Evolutionary conservation across 1,139 yeast genomes (phyloP).

Genomic region (Suhomyces terraborum): DNA sequence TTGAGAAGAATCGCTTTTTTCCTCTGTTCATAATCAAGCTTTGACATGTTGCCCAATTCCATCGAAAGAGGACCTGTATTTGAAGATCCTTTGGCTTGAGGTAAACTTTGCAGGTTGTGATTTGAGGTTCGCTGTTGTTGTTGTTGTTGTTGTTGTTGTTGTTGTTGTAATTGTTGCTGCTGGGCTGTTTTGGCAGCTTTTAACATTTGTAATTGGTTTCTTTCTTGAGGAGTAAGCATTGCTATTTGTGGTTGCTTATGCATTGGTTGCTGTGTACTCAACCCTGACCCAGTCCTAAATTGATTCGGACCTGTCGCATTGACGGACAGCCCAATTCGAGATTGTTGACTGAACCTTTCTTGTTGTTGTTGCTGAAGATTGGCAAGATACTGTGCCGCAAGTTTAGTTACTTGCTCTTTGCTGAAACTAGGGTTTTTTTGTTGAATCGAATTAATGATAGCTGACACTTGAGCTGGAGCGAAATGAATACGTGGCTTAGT

Average conservation of each 20-base stretch:
- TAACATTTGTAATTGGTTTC: constrained; percentile 41
- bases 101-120: constrained; percentile 4
- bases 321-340: constrained; percentile 1
- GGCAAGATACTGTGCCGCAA: constrained; percentile 72
- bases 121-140: constrained; percentile 13
- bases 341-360: constrained; percentile 33
- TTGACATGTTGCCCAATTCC: constrained; percentile 25
- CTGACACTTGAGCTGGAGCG: constrained; percentile 68
- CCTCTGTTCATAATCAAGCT: constrained; percentile 34
- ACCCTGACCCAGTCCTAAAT: constrained; percentile 8
- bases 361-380: constrained; percentile 56
- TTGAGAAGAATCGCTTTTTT: constrained; percentile 31
- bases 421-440: constrained; percentile 67
- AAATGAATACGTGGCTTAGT: constrained; percentile 45
- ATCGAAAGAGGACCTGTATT: constrained; percentile 18
- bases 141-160: constrained; percentile 26
- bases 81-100: constrained; percentile 13
- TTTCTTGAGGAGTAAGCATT: constrained; percentile 39
- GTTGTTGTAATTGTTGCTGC: constrained; percentile 28
- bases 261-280: constrained; percentile 5
- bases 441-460: constrained; percentile 68
- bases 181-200: constrained; percentile 39
- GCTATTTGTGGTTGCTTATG: constrained; percentile 33
- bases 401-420: constrained; percentile 69
- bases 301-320: neutral